These are phyloP conservation scores for Dimargaris verticillata DNA, from an alignment of 192 early-diverging fungal genomes.

Conservation along the genomic window DNA sequence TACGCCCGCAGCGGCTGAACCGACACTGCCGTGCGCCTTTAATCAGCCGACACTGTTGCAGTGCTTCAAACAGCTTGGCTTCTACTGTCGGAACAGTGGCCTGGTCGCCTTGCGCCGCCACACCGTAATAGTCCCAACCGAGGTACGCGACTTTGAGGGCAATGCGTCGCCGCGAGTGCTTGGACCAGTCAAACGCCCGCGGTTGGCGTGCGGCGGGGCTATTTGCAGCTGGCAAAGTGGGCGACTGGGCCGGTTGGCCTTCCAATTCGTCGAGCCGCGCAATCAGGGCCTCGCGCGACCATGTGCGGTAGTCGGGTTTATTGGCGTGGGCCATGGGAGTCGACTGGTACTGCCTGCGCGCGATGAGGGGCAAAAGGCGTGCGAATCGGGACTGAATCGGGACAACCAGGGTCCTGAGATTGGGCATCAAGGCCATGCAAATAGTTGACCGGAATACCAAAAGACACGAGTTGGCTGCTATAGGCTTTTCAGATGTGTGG, in stretches of 20 bases:
- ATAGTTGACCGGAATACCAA: too few species aligned
- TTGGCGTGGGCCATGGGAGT: too few species aligned
- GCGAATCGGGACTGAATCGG: too few species aligned
- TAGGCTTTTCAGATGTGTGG: too few species aligned
- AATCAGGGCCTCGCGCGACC: not conserved
- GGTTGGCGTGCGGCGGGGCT: not conserved
- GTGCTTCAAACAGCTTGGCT: constrained; percentile 65
- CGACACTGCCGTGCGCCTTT: constrained; percentile 42
- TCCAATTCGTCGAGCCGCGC: not conserved
- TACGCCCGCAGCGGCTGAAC: constrained; percentile 71
- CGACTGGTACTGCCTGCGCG: too few species aligned
- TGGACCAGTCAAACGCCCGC: constrained; percentile 54
- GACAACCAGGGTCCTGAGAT: too few species aligned
- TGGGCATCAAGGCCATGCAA: too few species aligned
- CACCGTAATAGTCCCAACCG: constrained; percentile 78
- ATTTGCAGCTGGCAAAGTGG: not conserved
- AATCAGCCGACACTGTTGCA: constrained; percentile 62
- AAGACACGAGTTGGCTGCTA: too few species aligned
- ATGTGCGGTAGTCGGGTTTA: not conserved
- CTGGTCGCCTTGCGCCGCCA: constrained; percentile 49
- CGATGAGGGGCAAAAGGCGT: too few species aligned
- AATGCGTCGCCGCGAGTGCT: constrained; percentile 57
- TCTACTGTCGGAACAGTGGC: constrained; percentile 56
- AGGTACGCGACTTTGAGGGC: constrained; percentile 83
- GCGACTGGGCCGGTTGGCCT: not conserved